phyloP scores from a whole-genome alignment of 257 asterid species.

The Asclepias syriaca region DNA sequence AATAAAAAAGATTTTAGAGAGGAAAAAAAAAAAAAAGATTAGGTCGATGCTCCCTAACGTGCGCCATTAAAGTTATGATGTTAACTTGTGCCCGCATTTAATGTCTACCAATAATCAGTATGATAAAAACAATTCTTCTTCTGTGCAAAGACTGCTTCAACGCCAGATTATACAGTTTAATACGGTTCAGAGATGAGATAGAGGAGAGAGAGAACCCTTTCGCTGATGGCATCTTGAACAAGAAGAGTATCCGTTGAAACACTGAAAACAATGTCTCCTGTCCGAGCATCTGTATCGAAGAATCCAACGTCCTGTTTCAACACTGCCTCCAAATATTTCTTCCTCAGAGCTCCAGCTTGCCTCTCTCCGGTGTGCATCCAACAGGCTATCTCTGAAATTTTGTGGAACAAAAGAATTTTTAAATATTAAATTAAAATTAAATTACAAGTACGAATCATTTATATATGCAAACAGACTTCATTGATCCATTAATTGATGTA shows the following conservation, averaged over 20 bases:
- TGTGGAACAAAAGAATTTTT: neutral
- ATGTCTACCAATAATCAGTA: constrained; percentile 26
- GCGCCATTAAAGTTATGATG: constrained; percentile 18
- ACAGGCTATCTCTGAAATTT: constrained; percentile 72
- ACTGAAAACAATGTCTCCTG: constrained; percentile 95
- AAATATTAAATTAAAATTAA: neutral
- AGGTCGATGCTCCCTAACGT: constrained; percentile 20
- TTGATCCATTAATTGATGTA: neutral
- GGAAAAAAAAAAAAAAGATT: neutral
- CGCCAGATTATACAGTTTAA: constrained; percentile 32
- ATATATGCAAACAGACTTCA: neutral
- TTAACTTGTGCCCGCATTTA: constrained; percentile 35
- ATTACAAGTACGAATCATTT: neutral
- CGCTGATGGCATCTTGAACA: constrained; percentile 99
- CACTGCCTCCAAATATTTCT: constrained; percentile 88
- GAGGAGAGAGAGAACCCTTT: constrained; percentile 44
- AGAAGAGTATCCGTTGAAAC: constrained; percentile 96
- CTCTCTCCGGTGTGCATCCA: constrained; percentile 99
- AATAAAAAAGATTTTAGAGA: neutral
- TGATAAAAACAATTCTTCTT: constrained; percentile 22
- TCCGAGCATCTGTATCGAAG: constrained; percentile 95
- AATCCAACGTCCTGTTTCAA: constrained; percentile 99
- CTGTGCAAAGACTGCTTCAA: constrained; percentile 13
- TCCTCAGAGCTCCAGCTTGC: constrained; percentile 81
- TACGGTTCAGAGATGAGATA: constrained; percentile 17